Conservation (phyloP, 2,329 filamentous ascomycete genomes). For the Fusarium pseudonygamai region DNA sequence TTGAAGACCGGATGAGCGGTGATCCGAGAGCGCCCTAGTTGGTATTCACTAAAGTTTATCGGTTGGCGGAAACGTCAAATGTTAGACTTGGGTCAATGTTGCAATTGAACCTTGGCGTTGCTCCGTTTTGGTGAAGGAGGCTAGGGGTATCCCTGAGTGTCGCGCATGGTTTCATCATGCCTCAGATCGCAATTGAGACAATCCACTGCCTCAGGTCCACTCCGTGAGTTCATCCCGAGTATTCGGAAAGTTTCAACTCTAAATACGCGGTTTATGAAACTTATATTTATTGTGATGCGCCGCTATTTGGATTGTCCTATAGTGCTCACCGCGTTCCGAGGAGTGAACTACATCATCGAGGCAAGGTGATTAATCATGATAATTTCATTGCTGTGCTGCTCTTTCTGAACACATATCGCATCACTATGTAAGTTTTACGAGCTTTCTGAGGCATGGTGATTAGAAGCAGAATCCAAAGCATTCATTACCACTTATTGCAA, state of each 20-base stretch:
- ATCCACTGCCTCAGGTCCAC: neutral
- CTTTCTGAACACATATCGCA: too few species aligned
- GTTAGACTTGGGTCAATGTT: neutral
- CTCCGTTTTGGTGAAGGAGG: neutral
- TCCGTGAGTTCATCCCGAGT: neutral
- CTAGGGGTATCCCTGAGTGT: constrained; percentile 16
- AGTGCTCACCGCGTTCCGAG: too few species aligned
- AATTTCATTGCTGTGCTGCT: too few species aligned
- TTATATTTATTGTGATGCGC: neutral
- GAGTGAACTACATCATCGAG: too few species aligned
- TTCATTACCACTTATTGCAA: neutral
- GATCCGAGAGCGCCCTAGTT: neutral
- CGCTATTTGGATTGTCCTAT: fast-evolving
- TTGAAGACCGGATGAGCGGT: neutral
- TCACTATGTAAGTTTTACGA: too few species aligned
- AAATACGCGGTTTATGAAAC: neutral
- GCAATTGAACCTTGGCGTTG: neutral
- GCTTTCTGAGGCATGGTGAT: neutral
- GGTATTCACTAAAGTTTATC: neutral
- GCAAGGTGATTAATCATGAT: too few species aligned
- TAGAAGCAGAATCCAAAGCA: fast-evolving
- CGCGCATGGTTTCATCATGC: constrained; percentile 14
- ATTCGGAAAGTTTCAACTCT: neutral
- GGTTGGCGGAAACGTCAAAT: neutral
- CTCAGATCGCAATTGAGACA: neutral